Percentiles rank a stretch among this genome's conserved stretches.
Evolutionary conservation across 768 basidiomycete species (phyloP).

Genomic region (Phaffia australis): DNA sequence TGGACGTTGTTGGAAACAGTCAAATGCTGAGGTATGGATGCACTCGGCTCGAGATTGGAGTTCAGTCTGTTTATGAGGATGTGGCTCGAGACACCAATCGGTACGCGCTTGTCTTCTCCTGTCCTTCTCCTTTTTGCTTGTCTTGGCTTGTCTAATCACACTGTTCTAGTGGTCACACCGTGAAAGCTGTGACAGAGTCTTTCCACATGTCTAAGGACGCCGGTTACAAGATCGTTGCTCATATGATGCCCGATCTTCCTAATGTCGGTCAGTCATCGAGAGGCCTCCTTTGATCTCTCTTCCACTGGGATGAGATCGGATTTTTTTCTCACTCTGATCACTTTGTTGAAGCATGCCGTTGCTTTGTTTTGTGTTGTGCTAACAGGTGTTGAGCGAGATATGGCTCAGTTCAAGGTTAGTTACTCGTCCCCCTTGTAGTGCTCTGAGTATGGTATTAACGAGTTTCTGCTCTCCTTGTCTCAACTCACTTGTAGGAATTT

Average conservation of each 20-base stretch:
- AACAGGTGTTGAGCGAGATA: constrained; percentile 89
- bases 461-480: constrained; percentile 41
- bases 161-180: constrained; percentile 63
- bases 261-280: not conserved
- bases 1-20: constrained; percentile 39
- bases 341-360: not conserved
- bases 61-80: constrained; percentile 98
- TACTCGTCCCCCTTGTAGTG: constrained; percentile 88
- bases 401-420: constrained; percentile 79
- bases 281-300: not conserved
- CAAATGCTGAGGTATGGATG: constrained; percentile 99
- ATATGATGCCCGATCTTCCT: constrained; percentile 59
- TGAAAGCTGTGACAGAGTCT: constrained; percentile 88
- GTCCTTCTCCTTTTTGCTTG: not conserved
- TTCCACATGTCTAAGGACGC: constrained; percentile 98
- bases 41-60: constrained; percentile 94
- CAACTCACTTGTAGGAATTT: constrained; percentile 50
- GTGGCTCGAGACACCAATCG: constrained; percentile 98
- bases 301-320: not conserved
- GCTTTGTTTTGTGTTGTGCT: not conserved
- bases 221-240: constrained; percentile 98
- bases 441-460: constrained; percentile 93
- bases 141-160: not conserved
- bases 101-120: constrained; percentile 5
- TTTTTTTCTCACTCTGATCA: not conserved